A percentile compares a stretch with the other conserved stretches of the same genome.
Conservation (phyloP, 106 monocot species). For the Dendrobium officinale region DNA sequence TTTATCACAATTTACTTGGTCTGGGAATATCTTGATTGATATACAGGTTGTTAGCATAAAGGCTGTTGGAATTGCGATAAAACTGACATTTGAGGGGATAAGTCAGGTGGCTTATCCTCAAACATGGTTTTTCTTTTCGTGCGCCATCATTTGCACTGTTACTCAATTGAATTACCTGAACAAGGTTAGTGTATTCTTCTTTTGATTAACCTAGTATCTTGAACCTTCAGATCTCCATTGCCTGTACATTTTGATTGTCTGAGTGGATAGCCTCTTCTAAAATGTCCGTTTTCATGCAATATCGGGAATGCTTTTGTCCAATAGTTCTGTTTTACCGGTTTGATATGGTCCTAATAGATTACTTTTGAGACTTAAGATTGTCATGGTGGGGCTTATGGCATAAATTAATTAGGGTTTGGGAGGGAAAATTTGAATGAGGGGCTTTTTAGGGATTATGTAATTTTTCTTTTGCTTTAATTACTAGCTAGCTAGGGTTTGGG, state of each 20-base stretch:
- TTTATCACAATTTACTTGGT: background rate
- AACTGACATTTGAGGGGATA: conserved; percentile 63
- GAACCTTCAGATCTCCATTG: background rate
- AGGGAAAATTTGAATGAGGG: too few relatives aligned
- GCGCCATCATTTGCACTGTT: conserved; percentile 44
- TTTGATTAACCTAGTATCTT: background rate
- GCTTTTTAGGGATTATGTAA: too few relatives aligned
- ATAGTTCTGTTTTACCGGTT: background rate
- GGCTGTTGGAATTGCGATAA: conserved; percentile 77
- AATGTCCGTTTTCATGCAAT: background rate
- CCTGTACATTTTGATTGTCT: background rate
- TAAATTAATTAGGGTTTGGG: too few relatives aligned
- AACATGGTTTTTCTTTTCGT: conserved; percentile 63
- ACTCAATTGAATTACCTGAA: conserved; percentile 76
- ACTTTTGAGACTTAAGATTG: background rate
- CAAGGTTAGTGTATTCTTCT: conserved; percentile 31
- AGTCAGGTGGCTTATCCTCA: conserved; percentile 55
- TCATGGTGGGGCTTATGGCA: too few relatives aligned
- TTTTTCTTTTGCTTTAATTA: too few relatives aligned
- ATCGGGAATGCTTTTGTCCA: background rate
- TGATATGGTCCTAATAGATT: background rate
- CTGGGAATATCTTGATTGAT: background rate
- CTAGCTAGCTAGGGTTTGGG: too few relatives aligned
- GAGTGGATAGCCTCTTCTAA: background rate
- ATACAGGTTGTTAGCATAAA: conserved; percentile 77